Evolutionary conservation across 2,329 filamentous ascomycete genomes (phyloP).

Genomic region (Fusarium coffeatum): DNA sequence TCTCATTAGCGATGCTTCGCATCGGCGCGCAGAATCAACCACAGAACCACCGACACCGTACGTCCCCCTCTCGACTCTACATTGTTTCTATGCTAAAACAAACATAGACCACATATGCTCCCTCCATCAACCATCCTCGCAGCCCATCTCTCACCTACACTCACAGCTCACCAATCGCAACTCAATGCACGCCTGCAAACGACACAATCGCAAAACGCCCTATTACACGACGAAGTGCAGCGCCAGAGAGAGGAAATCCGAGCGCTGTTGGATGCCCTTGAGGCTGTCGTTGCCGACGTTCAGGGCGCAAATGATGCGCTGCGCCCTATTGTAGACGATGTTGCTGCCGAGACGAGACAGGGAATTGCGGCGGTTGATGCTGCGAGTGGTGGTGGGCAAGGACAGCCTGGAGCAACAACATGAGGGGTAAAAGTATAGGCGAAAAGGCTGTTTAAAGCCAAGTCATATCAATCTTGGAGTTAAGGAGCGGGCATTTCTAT

Average conservation of each 20-base stretch:
- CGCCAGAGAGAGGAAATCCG: slow-evolving; percentile 67
- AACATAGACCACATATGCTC: slow-evolving; percentile 64
- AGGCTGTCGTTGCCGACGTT: slow-evolving; percentile 65
- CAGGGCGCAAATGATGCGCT: slow-evolving; percentile 64
- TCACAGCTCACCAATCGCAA: slow-evolving; percentile 64
- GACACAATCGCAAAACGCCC: slow-evolving; percentile 67
- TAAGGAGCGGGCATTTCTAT: slow-evolving; percentile 1
- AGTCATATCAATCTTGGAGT: slow-evolving; percentile 4
- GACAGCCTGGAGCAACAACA: slow-evolving; percentile 6
- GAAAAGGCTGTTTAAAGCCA: neutral
- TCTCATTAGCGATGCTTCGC: slow-evolving; percentile 63
- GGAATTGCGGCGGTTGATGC: slow-evolving; percentile 40
- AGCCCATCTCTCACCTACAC: slow-evolving; percentile 66
- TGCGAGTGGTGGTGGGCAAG: slow-evolving; percentile 13
- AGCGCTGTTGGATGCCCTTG: slow-evolving; percentile 61
- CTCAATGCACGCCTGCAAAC: slow-evolving; percentile 69
- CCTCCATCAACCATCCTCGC: slow-evolving; percentile 63
- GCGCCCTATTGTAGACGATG: slow-evolving; percentile 58
- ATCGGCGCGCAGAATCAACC: slow-evolving; percentile 38
- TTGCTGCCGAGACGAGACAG: slow-evolving; percentile 62
- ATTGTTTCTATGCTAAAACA: slow-evolving; percentile 4
- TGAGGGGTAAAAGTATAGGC: neutral
- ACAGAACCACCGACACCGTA: slow-evolving; percentile 59
- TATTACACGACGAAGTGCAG: slow-evolving; percentile 62
- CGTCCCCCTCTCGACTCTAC: slow-evolving; percentile 36